phyloP scores from a whole-genome alignment of 257 asterid genomes.

The Echites panduratus region DNA sequence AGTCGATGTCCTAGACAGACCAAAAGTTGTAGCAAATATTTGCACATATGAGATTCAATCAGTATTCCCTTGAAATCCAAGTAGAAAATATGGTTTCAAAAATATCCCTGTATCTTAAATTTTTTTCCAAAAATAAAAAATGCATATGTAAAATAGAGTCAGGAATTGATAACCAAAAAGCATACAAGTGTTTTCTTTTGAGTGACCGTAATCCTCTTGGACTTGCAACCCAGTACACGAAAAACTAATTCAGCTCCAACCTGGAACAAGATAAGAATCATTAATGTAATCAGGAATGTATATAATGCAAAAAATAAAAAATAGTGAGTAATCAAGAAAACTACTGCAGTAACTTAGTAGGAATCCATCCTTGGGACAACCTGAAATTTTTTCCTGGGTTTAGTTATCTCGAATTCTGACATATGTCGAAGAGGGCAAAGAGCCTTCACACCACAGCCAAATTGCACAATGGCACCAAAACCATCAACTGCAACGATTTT shows the following conservation, averaged over 20 bases:
- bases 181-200: constrained; percentile 95
- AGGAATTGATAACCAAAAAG: constrained; percentile 18
- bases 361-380: constrained; percentile 24
- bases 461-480: constrained; percentile 90
- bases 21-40: background rate
- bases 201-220: constrained; percentile 93
- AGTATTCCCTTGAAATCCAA: background rate
- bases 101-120: background rate
- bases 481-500: constrained; percentile 71
- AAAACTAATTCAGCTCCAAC: constrained; percentile 75
- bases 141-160: background rate
- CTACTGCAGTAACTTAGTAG: background rate
- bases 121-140: background rate
- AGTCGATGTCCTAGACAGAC: background rate
- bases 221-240: constrained; percentile 96
- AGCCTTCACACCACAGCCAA: constrained; percentile 91
- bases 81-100: background rate
- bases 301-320: constrained; percentile 17
- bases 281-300: constrained; percentile 6
- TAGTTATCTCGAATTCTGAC: constrained; percentile 92
- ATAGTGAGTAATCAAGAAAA: constrained; percentile 10
- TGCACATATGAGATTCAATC: background rate
- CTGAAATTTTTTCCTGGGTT: constrained; percentile 96
- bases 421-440: constrained; percentile 98
- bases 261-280: constrained; percentile 42